Evolutionary conservation across 2,329 filamentous ascomycete species (phyloP), one percentile per base, ranked within the genome.

Genomic region (Curvularia hawaiiensis): DNA sequence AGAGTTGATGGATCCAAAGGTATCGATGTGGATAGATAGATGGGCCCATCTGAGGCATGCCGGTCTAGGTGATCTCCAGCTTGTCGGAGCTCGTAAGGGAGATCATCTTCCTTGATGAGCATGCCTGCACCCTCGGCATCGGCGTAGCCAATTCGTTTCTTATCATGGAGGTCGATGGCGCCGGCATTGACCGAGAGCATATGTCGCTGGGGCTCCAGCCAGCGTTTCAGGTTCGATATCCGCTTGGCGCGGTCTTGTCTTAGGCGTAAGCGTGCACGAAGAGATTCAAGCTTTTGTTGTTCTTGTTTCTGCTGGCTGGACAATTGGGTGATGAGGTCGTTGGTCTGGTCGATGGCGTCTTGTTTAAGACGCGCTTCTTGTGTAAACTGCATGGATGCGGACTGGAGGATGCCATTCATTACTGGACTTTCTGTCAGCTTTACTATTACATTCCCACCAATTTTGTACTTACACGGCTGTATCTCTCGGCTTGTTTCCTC

Each of bases 301-400:
- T 93, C 89, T 53, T 92, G 89, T 63, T 89, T 88, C 31, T 97
- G 85, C 60, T 90, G 86, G 20, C 88, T 84, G 1, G 92, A 95
- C 1, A 91, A 88, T 55, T 91, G 89, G 48, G 92, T 89, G 50
- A 99, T 88, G 26, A 89, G 88, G 41, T 85, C 82, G 75, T 97
- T 94, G 35, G 96, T 87, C 16, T 87, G 83, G 71, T 97, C 92
- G 52, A 98, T 89, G 30, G 88, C 85, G 49, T 89, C 84, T 78
- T 97, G 93, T 73, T 97, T 97, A 44, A 89, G 83, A 66, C 89
- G 90, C 62, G 97, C 86, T 74, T 94, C 91, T 48, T 87, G 82
- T 54, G 91, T 89, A 73, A 97, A 94, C 44, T 91, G 87, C 43
- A 87, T 84, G 49, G 92, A 88, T 5, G 92, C 90, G 65, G 92